Conservation (phyloP, 2,329 filamentous ascomycete genomes). For the Alternaria ventricosa region DNA sequence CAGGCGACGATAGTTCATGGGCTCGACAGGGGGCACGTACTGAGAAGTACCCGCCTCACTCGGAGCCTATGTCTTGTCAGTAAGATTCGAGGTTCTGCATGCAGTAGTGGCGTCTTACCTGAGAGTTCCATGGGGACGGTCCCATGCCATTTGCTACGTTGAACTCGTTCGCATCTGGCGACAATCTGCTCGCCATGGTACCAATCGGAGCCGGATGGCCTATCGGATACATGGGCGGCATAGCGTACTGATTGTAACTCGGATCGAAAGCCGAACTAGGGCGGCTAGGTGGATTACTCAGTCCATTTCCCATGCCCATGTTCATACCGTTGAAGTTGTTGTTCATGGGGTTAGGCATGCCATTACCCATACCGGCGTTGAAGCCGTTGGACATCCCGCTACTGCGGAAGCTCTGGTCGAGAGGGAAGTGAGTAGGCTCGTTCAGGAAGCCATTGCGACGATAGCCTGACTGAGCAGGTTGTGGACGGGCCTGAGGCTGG, state of each 20-base stretch:
- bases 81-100: not conserved
- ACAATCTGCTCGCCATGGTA: constrained; percentile 49
- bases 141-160: constrained; percentile 37
- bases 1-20: constrained; percentile 92
- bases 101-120: constrained; percentile 26
- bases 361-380: constrained; percentile 18
- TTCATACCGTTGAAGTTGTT: constrained; percentile 10
- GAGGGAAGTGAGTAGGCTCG: constrained; percentile 47
- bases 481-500: constrained; percentile 22
- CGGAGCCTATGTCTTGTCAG: constrained; percentile 28
- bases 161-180: constrained; percentile 57
- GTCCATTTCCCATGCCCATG: constrained; percentile 16
- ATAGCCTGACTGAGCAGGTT: constrained; percentile 28
- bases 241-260: constrained; percentile 42
- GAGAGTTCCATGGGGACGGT: constrained; percentile 51
- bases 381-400: constrained; percentile 22
- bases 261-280: constrained; percentile 47
- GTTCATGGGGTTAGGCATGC: constrained; percentile 17
- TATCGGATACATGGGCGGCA: constrained; percentile 32
- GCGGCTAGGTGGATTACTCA: constrained; percentile 45
- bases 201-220: constrained; percentile 48
- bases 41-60: constrained; percentile 54
- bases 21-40: constrained; percentile 86
- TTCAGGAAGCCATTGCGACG: constrained; percentile 45
- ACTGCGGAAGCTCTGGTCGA: constrained; percentile 42